These are phyloP conservation scores for Pilobolus umbonatus DNA, from an alignment of 192 early-diverging fungal species.

Conservation along the genomic window DNA sequence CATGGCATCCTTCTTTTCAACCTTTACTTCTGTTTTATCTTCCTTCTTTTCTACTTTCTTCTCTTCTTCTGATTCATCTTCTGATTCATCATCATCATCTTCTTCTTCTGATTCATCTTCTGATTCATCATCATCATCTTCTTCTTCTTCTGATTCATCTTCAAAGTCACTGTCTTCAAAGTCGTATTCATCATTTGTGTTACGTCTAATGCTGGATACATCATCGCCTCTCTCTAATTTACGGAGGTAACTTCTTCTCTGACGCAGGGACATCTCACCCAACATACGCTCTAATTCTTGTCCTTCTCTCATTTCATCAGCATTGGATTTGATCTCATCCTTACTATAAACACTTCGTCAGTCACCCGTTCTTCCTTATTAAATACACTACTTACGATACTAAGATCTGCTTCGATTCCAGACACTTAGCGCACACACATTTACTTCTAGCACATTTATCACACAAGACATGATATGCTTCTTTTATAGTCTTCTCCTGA, in stretches of 20 bases:
- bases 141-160: conserved; percentile 48
- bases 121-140: conserved; percentile 29
- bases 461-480: conserved; percentile 96
- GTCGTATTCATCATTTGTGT: conserved; percentile 40
- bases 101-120: neutral
- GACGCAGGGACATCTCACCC: conserved; percentile 70
- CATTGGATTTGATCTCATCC: conserved; percentile 54
- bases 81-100: conserved; percentile 3
- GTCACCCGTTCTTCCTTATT: neutral
- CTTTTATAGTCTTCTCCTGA: conserved; percentile 75
- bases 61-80: neutral
- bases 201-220: conserved; percentile 41
- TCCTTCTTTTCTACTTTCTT: neutral
- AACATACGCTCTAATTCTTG: conserved; percentile 72
- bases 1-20: neutral
- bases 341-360: conserved; percentile 20
- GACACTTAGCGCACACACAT: conserved; percentile 92
- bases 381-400: conserved; percentile 20
- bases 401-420: conserved; percentile 63
- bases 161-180: conserved; percentile 51
- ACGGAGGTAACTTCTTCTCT: conserved; percentile 75
- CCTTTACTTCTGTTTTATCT: neutral
- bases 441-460: conserved; percentile 74
- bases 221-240: conserved; percentile 78
- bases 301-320: conserved; percentile 61